Evolutionary conservation across 2,329 filamentous ascomycete species (phyloP).

Genomic region (Talaromyces amestolkiae): DNA sequence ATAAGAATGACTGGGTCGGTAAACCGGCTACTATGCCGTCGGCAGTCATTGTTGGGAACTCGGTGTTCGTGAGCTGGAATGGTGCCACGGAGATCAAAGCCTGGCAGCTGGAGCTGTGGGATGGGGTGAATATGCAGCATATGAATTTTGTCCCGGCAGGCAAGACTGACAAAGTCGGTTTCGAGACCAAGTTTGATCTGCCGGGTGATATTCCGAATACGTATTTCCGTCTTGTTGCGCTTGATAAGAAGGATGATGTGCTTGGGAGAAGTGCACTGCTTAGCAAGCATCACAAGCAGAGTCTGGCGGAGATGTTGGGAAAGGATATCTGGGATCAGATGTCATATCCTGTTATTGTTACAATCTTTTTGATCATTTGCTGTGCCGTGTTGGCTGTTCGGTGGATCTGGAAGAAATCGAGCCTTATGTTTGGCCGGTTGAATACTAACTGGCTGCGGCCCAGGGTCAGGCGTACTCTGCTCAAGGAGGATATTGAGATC

Average conservation of each 20-base stretch:
- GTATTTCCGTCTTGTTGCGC: neutral
- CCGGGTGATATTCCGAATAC: neutral
- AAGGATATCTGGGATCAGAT: neutral
- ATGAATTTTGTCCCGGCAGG: neutral
- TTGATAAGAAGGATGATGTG: neutral
- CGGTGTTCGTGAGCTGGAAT: neutral
- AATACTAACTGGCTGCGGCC: neutral
- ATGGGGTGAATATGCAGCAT: neutral
- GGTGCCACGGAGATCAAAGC: conserved; percentile 43
- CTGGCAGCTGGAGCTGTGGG: conserved; percentile 19
- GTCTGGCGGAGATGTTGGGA: conserved; percentile 18
- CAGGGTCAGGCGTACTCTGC: neutral
- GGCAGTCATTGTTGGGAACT: neutral
- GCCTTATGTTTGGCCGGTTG: neutral
- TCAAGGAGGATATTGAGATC: neutral
- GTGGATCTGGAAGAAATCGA: neutral
- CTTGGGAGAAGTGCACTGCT: neutral
- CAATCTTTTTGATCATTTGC: neutral
- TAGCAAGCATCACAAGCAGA: neutral
- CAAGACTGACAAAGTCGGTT: neutral
- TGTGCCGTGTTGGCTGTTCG: neutral
- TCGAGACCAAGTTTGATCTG: neutral
- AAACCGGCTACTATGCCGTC: neutral
- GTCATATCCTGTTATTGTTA: neutral
- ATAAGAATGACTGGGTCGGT: neutral